Conservation (phyloP, 2,329 filamentous ascomycete genomes). For the Trichoderma lentiforme region DNA sequence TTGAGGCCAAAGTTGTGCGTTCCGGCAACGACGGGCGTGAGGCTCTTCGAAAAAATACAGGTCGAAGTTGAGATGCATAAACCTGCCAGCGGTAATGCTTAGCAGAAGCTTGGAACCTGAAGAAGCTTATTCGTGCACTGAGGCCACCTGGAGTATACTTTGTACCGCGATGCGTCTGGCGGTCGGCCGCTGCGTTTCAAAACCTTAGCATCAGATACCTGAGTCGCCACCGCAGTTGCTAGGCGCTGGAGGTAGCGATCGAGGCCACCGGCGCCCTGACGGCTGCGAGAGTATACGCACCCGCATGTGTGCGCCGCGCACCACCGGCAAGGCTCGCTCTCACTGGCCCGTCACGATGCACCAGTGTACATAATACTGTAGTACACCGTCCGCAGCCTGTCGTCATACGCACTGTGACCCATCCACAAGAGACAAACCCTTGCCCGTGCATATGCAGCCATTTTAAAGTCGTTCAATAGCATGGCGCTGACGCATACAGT, state of each 20-base stretch:
- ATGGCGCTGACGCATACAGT: constrained; percentile 2
- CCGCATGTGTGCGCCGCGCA: neutral
- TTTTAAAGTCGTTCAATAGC: constrained; percentile 9
- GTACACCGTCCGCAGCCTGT: neutral
- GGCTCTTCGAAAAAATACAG: neutral
- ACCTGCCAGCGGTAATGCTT: neutral
- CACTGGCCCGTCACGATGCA: neutral
- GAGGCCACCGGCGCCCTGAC: neutral
- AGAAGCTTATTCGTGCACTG: neutral
- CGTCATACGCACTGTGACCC: neutral
- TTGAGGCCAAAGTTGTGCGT: neutral
- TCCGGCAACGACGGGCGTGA: neutral
- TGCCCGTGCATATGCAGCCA: constrained; percentile 16
- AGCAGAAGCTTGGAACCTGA: neutral
- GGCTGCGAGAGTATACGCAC: neutral
- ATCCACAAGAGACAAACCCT: neutral
- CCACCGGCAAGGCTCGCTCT: neutral
- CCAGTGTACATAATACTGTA: neutral
- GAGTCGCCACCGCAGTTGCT: neutral
- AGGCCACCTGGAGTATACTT: neutral
- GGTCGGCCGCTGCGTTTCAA: neutral
- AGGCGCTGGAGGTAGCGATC: neutral
- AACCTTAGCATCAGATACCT: neutral
- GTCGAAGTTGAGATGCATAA: neutral
- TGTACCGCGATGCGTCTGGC: neutral